Base-by-base conservation (phyloP, 345 rosid species). In the Nephelium lappaceum region DNA sequence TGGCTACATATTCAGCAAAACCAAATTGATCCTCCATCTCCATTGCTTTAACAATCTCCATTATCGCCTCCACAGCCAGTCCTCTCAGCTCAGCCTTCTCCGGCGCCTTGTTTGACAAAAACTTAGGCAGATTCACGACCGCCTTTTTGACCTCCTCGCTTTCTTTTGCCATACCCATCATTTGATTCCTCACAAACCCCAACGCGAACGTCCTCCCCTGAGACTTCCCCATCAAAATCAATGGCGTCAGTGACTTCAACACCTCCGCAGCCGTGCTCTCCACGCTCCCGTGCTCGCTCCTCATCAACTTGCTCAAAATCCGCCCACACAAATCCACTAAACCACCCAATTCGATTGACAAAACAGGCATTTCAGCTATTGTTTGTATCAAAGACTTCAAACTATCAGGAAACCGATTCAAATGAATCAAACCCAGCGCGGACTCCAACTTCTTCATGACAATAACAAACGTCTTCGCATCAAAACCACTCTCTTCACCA, bases 81-180 rank as follows among this genome's bases (percentile, higher is more conserved):
- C 92, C 95, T 81, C 99, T 88, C 0, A 88, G 91, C 82, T 93
- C 98, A 1, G 95, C 94, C 89, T 92, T 95, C 89, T 90, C 99
- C 18, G 94, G 98, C 11, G 96, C 97, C 89, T 90, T 94, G 16
- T 83, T 88, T 63, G 74, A 88, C 85, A 95, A 81, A 80, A 87
- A 93, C 82, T 80, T 89, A 0, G 93, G 98, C 73, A 93, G 86
- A 87, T 87, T 92, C 62, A 83, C 83, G 11, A 89, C 78, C 2
- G 95, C 91, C 57, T 87, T 88, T 69, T 85, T 89, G 76, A 91
- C 65, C 5, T 85, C 93, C 2, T 71, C 85, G 8, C 85, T 85
- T 73, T 82, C 79, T 76, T 78, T 85, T 5, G 80, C 85, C 79
- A 72, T 55, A 4, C 78, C 84, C 76, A 79, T 81, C 78, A 93